phyloP scores from a whole-genome alignment of 371 early-diverging fungal species.

The Lichtheimia ramosa region DNA sequence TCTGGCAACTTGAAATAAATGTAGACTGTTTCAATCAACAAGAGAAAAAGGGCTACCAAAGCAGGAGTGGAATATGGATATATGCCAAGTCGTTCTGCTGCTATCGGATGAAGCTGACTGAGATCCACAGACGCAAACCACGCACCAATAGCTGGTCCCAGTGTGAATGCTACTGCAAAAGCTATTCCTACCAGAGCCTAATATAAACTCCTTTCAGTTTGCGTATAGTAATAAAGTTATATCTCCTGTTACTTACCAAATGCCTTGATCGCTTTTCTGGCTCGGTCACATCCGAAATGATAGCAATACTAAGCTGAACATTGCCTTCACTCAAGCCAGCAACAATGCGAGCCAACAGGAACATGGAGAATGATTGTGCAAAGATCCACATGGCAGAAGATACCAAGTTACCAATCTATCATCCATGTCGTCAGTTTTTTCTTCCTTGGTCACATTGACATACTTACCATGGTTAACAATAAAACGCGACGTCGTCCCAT shows the following conservation, averaged over 20 bases:
- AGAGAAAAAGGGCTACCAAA: conserved; percentile 77
- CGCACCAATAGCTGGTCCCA: conserved; percentile 94
- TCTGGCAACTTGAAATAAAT: conserved; percentile 78
- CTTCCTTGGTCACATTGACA: no score
- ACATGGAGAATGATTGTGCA: conserved; percentile 77
- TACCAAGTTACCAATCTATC: conserved; percentile 81
- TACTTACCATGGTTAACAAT: conserved; percentile 79
- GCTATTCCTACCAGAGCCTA: conserved; percentile 96
- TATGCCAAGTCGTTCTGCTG: conserved; percentile 56
- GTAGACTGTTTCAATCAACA: conserved; percentile 80
- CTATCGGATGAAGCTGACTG: conserved; percentile 44
- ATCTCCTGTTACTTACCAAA: conserved; percentile 9
- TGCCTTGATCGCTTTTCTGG: conserved; percentile 72
- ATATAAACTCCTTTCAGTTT: background rate
- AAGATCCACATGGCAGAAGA: conserved; percentile 90
- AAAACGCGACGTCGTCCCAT: conserved; percentile 86
- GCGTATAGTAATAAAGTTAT: no score
- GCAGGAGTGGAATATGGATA: conserved; percentile 86
- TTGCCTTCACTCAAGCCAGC: conserved; percentile 97
- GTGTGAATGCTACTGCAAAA: conserved; percentile 93
- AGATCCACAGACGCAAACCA: conserved; percentile 84
- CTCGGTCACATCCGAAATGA: conserved; percentile 92
- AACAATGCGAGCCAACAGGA: conserved; percentile 85
- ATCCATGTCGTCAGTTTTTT: background rate
- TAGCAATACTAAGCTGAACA: conserved; percentile 93